phyloP scores from a whole-genome alignment of 495 filamentous ascomycete genomes.

The Ascodesmis nigricans region DNA sequence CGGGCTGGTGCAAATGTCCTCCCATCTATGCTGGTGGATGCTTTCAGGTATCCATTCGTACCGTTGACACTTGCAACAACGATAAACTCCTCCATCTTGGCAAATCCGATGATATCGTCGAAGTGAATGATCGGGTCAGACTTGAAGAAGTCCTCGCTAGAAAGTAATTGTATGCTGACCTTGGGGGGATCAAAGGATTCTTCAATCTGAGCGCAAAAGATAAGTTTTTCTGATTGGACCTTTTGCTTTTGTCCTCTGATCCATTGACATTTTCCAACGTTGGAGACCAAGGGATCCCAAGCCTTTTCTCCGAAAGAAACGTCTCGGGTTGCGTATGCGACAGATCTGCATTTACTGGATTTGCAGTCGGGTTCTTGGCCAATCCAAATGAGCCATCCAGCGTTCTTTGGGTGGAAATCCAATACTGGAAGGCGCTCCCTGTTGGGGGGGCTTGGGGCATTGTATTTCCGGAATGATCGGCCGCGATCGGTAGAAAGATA shows the following conservation, averaged over 20 bases:
- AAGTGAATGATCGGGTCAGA: constrained; percentile 34
- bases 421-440: constrained; percentile 27
- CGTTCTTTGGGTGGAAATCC: constrained; percentile 57
- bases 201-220: constrained; percentile 59
- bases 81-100: constrained; percentile 86
- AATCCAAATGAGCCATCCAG: constrained; percentile 79
- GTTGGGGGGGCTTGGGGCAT: constrained; percentile 31
- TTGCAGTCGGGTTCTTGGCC: constrained; percentile 36
- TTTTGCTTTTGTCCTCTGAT: constrained; percentile 39
- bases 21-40: constrained; percentile 67
- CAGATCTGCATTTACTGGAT: constrained; percentile 36
- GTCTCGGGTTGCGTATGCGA: constrained; percentile 49
- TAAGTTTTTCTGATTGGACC: constrained; percentile 37
- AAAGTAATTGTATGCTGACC: constrained; percentile 29
- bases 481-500: constrained; percentile 63
- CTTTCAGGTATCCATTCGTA: constrained; percentile 45
- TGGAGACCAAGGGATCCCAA: constrained; percentile 46
- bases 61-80: constrained; percentile 56
- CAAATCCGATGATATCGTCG: constrained; percentile 57
- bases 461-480: constrained; percentile 41
- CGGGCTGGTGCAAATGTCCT: constrained; percentile 55
- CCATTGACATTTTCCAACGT: constrained; percentile 63
- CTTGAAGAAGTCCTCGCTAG: constrained; percentile 54
- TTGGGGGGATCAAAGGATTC: constrained; percentile 29
- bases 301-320: constrained; percentile 37